Evolutionary conservation across 129 eudicot genomes (phyloP), one percentile per base, ranked within the genome.

Genomic region (Lactuca sativa): DNA sequence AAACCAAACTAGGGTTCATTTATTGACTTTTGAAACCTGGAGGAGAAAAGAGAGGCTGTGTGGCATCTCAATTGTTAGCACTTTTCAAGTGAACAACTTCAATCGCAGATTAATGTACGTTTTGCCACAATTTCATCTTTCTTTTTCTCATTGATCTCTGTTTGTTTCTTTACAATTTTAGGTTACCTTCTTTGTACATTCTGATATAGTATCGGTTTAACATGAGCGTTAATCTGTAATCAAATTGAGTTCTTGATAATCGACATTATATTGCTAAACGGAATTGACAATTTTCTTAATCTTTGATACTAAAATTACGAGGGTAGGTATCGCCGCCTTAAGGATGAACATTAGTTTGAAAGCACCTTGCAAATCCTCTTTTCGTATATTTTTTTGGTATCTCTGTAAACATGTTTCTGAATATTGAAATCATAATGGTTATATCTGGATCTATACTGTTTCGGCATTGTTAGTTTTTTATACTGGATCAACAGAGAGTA

Each of bases 1-100:
- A 51, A 51, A 32, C 4, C 25, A 70, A 70, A 41, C 25, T 70
- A 70, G 74, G 74, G 74, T 70, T 70, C 33, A 12, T 65, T 57
- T 41, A 43, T 17, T 8, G 49, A 3, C 49, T 43, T 43, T 43
- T 43, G 14, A 43, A 43, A 41, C 36, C 63, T 69, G 33, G 17
- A 6, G 41, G 70, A 48, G 59, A 47, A 51, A 66, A 66, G 11
- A 66, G 58, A n/a, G 43, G 44, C 44, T 13, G 56, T 48, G 30
- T 47, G 58, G 56, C 56, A 57, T 58, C 36, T 57, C 57, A 41
- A 17, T 69, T 38, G n/a, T 21, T 18, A 69, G 11, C 38, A 7
- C 1, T 68, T 55, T 8, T 61, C 49, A 61, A 36, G 6, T 36
- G 17, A 34, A 9, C 66, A 61, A 11, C 4, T 61, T 61, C 14